phyloP scores from a whole-genome alignment of 75 land plant species.

The Adiantum capillusveneris region DNA sequence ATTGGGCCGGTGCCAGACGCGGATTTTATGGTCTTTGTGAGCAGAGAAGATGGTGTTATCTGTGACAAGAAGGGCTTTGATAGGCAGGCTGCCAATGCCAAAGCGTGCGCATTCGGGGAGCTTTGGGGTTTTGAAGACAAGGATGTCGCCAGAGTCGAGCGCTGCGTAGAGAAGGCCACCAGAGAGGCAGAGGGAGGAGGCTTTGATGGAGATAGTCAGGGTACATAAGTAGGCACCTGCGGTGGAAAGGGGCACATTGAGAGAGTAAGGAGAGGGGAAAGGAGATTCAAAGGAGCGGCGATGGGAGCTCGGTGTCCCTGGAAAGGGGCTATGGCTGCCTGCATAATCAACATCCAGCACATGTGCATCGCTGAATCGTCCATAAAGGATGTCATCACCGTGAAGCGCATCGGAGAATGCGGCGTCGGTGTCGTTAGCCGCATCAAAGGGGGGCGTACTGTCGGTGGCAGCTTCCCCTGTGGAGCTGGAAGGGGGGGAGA shows the following conservation, averaged over 20 bases:
- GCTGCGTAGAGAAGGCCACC: background rate
- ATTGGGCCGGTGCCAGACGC: conserved; percentile 6
- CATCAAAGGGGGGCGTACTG: too few relatives aligned
- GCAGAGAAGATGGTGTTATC: conserved; percentile 5
- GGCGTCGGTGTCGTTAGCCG: too few relatives aligned
- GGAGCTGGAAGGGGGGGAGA: too few relatives aligned
- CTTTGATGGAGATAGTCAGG: background rate
- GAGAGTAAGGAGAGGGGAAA: background rate
- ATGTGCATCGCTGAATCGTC: background rate
- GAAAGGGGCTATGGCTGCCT: background rate
- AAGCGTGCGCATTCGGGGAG: conserved; percentile 1
- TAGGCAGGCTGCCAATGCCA: background rate
- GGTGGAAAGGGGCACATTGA: background rate
- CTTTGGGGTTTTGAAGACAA: background rate
- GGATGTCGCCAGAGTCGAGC: background rate
- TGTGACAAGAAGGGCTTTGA: background rate
- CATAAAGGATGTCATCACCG: background rate
- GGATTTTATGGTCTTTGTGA: conserved; percentile 14
- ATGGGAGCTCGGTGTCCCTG: background rate
- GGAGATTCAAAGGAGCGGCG: background rate
- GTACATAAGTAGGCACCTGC: background rate
- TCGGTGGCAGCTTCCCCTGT: too few relatives aligned
- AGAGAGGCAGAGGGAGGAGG: background rate
- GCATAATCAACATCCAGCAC: background rate
- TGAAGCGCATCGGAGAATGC: too few relatives aligned